These are phyloP conservation scores for Cercospora beticola DNA, from an alignment of 2,329 filamentous ascomycete genomes.

Conservation along the genomic window DNA sequence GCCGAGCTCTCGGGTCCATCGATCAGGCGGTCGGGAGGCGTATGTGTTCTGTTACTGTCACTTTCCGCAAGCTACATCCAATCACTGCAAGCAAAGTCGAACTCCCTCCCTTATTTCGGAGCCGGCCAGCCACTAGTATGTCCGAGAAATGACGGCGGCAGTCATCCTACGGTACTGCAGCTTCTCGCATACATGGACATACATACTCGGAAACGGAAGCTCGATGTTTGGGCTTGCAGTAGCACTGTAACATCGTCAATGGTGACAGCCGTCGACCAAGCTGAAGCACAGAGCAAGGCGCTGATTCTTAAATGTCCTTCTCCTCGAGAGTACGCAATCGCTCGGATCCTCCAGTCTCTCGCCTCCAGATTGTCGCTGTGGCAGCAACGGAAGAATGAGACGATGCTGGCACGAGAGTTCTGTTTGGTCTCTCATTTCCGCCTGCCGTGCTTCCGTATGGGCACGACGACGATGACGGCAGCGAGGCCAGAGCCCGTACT, in stretches of 20 bases:
- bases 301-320: not conserved
- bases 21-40: not conserved
- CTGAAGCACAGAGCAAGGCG: not conserved
- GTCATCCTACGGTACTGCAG: not conserved
- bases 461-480: not conserved
- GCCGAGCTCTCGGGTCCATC: not conserved
- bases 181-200: not conserved
- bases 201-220: not conserved
- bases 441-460: slow-evolving; percentile 9
- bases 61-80: not conserved
- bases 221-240: slow-evolving; percentile 1
- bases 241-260: not conserved
- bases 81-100: not conserved
- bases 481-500: not conserved
- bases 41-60: not conserved
- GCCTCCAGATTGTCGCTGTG: not conserved
- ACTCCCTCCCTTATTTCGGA: not conserved
- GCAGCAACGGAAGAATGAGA: not conserved
- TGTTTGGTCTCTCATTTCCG: slow-evolving; percentile 15
- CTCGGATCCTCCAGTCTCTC: not conserved
- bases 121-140: not conserved
- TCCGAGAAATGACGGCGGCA: not conserved
- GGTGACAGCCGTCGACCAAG: not conserved
- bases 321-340: not conserved
- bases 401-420: slow-evolving; percentile 1